Base-by-base conservation (phyloP, 2,329 filamentous ascomycete genomes). In the Dactylellina leptospora region DNA sequence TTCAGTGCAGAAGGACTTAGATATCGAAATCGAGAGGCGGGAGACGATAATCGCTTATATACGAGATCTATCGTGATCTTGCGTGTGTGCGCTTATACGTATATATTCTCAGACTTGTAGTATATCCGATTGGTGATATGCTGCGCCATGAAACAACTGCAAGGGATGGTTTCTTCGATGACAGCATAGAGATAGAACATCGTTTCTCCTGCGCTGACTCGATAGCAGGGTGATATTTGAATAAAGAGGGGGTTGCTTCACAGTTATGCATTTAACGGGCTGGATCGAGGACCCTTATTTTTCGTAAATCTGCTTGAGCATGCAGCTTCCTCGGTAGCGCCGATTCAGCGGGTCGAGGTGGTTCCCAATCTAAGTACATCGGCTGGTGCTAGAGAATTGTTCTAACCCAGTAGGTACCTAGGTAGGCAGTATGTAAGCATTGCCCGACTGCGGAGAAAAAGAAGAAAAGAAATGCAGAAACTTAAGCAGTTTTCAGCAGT, bases 141-240 rank as follows among this genome's bases (percentile, higher is more conserved):
- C 40, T 58, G 56, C 22, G 23, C 42, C 50, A 50, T 55, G 58
- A 54, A 59, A 50, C 54, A 45, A 63, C 63, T 63, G 66, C 58
- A 59, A 71, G 58, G 66, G 53, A 63, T 56, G 22, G 27, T 22
- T 51, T 48, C 42, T 51, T 58, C 51, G 28, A 71, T 71, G 66
- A 71, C 66, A 71, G 38, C 66, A 71, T 71, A 58, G 51, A 62
- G 30, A 36, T 55, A n/a, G n/a, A n/a, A n/a, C 66, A 71, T 54
- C 58, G 40, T 71, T 38, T 20, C 38, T 63, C 50, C 51, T 56
- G 56, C 45, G 25, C 20, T 33, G 10, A 30, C 27, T 55, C 40
- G 63, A 48, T 38, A 47, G 27, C 40, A 42, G 51, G 44, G 30
- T 38, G 23, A 47, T 48, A 36, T 51, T 71, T 56, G 47, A 59